Evolutionary conservation across 1,284 basidiomycete genomes (phyloP), one percentile per base, ranked within the genome.

Genomic region (Phellinidium pouzarii): DNA sequence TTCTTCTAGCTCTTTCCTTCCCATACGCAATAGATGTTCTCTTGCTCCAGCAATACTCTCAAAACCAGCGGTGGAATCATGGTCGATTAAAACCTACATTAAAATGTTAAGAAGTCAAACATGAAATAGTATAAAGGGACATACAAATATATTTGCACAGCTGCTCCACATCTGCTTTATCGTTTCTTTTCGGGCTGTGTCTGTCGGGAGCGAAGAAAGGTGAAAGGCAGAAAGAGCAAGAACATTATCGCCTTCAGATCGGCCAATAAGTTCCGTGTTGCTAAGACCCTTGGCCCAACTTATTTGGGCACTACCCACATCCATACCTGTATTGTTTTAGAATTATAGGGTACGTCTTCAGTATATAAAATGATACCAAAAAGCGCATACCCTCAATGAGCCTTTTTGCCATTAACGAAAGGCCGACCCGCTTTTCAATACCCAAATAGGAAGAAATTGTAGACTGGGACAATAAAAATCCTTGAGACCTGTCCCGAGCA

Each of bases 111-210:
- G 62, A 12, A 26, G 59, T 59, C 49, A 57, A 52, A 37, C 52
- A 50, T 47, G 61, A 58, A 56, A 62, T 59, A 31, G 50, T 17
- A 53, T 34, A 44, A 23, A 51, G 37, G 14, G n/a, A 63, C 75
- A 59, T 61, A 91, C 87, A 47, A 94, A 81, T 12, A 82, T 78
- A 61, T 87, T 79, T 29, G 92, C 92, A 27, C 88, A 90, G 59
- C 88, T 91, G 46, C 89, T 77, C 93, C 93, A 96, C 77, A 95
- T 87, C 60, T 90, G 80, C 60, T 84, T 82, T 5, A 94, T 76
- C 41, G 91, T 66, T 3, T 76, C 71, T 66, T 83, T 85, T 45
- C 87, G 79, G 4, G 81, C 77, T 6, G 79, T 60, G 40, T 80
- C 68, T 8, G 76, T 84, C 2, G 81, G 72, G 12, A 94, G 71